Conservation (phyloP, 495 filamentous ascomycete species). For the Podospora pseudoanserina region DNA sequence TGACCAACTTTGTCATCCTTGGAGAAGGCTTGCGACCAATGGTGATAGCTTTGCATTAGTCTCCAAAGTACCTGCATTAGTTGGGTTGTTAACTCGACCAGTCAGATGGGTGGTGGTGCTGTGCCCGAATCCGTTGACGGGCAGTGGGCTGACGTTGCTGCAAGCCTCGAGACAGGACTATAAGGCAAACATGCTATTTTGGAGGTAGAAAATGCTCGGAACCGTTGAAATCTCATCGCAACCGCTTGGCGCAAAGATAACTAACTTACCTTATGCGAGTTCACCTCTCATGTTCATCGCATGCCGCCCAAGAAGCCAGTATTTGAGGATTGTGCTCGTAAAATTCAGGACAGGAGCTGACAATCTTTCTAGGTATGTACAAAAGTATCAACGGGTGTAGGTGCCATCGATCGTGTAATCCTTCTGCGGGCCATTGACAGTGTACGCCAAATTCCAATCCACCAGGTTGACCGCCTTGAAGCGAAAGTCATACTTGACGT, state of each 20-base stretch:
- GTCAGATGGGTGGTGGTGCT: neutral
- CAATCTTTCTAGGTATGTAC: neutral
- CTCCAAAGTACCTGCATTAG: neutral
- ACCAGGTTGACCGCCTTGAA: slow-evolving; percentile 53
- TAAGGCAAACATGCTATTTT: too few species aligned
- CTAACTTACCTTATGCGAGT: too few species aligned
- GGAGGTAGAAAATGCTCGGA: neutral
- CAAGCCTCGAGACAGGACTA: neutral
- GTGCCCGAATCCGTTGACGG: neutral
- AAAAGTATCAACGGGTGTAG: slow-evolving; percentile 36
- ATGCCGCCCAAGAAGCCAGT: too few species aligned
- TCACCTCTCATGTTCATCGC: too few species aligned
- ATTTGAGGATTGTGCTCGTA: neutral
- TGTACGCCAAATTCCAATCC: slow-evolving; percentile 56
- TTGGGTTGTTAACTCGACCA: neutral
- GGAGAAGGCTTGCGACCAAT: too few species aligned
- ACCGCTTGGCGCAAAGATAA: neutral
- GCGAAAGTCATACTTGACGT: slow-evolving; percentile 57
- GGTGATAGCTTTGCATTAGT: neutral
- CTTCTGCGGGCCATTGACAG: slow-evolving; percentile 63
- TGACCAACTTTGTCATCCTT: neutral
- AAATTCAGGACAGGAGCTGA: neutral
- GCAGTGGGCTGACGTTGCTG: neutral
- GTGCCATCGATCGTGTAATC: slow-evolving; percentile 57
- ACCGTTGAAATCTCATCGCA: neutral